Conservation (phyloP, 345 rosid genomes). For the Lumnitzera racemosa region DNA sequence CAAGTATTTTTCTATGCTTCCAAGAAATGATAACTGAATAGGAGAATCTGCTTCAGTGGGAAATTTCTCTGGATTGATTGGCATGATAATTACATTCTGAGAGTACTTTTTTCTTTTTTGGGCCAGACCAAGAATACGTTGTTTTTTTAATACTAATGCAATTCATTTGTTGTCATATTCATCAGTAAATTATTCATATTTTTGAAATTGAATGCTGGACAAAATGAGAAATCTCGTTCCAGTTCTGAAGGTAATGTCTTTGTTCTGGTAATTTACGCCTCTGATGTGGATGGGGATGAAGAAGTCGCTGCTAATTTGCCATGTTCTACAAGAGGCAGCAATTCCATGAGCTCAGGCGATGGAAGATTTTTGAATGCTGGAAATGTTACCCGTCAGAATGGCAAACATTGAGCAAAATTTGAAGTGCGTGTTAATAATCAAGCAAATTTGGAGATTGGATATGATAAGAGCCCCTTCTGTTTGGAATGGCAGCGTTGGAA, state of each 20-base stretch:
- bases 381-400: constrained; percentile 28
- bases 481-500: constrained; percentile 13
- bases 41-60: too few species aligned
- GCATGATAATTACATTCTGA: too few species aligned
- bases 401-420: constrained; percentile 20
- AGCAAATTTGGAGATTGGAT: constrained; percentile 15
- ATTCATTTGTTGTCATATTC: too few species aligned
- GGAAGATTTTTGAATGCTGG: constrained; percentile 23
- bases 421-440: constrained; percentile 13
- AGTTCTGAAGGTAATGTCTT: constrained; percentile 61
- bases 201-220: too few species aligned
- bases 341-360: constrained; percentile 23
- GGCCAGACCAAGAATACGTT: too few species aligned
- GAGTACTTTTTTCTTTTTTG: too few species aligned
- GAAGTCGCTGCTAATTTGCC: constrained; percentile 30
- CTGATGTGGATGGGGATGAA: constrained; percentile 58
- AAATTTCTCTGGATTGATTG: too few species aligned
- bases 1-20: too few species aligned
- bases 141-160: too few species aligned
- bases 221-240: constrained; percentile 41
- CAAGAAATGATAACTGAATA: too few species aligned
- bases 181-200: too few species aligned
- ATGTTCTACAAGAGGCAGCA: constrained; percentile 20
- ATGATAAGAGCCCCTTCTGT: constrained; percentile 10
- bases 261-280: constrained; percentile 90